Conservation (phyloP, 768 basidiomycete species). For the Suillus subalutaceus region DNA sequence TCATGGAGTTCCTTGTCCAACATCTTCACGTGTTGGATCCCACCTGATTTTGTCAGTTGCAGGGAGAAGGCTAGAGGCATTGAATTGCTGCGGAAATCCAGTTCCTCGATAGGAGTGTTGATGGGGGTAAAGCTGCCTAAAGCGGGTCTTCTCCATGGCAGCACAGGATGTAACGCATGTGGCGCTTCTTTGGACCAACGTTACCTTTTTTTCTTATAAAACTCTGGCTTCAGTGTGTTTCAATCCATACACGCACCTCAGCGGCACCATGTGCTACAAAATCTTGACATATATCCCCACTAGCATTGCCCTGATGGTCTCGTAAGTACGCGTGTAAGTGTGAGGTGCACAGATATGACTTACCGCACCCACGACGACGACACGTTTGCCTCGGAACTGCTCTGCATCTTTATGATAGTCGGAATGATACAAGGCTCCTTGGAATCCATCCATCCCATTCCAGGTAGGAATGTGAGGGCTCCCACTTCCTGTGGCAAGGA, state of each 20-base stretch:
- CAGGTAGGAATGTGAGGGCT: background rate
- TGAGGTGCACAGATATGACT: background rate
- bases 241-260: background rate
- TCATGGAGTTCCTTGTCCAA: slow-evolving; percentile 5
- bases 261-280: slow-evolving; percentile 3
- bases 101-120: background rate
- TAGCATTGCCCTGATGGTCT: background rate
- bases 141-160: background rate
- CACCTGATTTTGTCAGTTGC: background rate
- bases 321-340: background rate
- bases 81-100: background rate
- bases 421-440: slow-evolving; percentile 54
- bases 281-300: slow-evolving; percentile 3
- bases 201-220: background rate
- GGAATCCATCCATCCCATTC: slow-evolving; percentile 46
- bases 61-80: slow-evolving; percentile 1
- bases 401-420: slow-evolving; percentile 45
- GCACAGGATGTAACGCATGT: background rate
- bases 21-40: background rate
- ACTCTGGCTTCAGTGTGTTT: background rate
- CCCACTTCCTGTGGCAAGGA: slow-evolving; percentile 1
- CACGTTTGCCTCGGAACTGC: slow-evolving; percentile 58
- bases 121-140: background rate
- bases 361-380: slow-evolving; percentile 51
- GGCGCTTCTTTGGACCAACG: background rate